Base-by-base conservation (phyloP, 192 early-diverging fungal species). In the Linnemannia elongata region DNA sequence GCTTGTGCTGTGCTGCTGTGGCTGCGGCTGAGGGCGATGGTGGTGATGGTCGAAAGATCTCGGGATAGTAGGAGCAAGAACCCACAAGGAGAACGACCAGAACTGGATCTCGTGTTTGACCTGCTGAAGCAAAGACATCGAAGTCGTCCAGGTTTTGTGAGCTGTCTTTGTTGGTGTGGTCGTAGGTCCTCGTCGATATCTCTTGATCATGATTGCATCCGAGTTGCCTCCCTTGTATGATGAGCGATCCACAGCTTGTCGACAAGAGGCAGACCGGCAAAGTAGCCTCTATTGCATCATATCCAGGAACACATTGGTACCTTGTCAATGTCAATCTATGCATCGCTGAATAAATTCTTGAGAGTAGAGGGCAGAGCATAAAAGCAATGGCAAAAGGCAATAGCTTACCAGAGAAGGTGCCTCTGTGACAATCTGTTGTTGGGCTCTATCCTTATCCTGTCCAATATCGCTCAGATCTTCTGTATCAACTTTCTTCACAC, bases 31-130 rank as follows among this genome's bases (percentile, higher is more conserved):
- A 77, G 36, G 27, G 24, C 27, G 42, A 77, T 66, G 60, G 18
- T n/a, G 18, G 75, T 44, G 20, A 22, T 20, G 49, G 30, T 57
- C 1, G 36, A 63, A 41, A n/a, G 55, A 30, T 39, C 41, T 22
- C 2, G 60, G 60, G n/a, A 76, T 35, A 4, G 44, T 24, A 13
- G 74, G 66, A 0, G 68, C 68, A 24, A 82, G 52, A n/a, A 71
- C 45, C 39, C 69, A 76, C 42, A 66, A 52, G 2, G 74, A 54
- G 13, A 81, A 17, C 22, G 73, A 63, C 74, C 72, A 81, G 2
- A 81, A 39, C 18, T 70, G 74, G 45, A 75, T 36, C 30, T 82
- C 69, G 24, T 72, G 13, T 35, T 76, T 75, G 49, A 82, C 49
- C 24, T 76, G 33, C 13, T 54, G 80, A 15, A 82, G 35, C 1